A percentile compares a stretch with the other conserved stretches of the same genome.
These are phyloP conservation scores for Mortierella antarctica DNA, from an alignment of 192 early-diverging fungal species.

Conservation along the genomic window DNA sequence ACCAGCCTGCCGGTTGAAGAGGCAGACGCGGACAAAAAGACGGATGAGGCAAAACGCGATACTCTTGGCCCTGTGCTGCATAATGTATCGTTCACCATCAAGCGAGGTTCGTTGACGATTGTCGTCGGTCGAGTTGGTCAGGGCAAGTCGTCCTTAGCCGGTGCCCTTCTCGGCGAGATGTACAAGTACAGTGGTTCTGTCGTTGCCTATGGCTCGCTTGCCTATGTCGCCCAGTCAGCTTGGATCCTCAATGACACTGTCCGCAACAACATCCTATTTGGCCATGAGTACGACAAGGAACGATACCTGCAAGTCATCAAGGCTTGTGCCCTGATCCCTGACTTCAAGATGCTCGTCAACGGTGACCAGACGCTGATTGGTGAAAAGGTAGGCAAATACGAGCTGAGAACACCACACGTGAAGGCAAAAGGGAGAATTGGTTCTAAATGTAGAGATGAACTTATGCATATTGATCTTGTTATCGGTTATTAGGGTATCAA, in stretches of 20 bases:
- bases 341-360: conserved; percentile 82
- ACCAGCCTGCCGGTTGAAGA: conserved; percentile 1
- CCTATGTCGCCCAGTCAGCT: conserved; percentile 64
- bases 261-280: conserved; percentile 93
- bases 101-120: conserved; percentile 52
- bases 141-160: conserved; percentile 62
- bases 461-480: no score
- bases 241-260: conserved; percentile 96
- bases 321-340: conserved; percentile 83
- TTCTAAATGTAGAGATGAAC: no score
- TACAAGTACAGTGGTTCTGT: conserved; percentile 28
- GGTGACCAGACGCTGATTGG: conserved; percentile 93
- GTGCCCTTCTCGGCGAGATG: conserved; percentile 63
- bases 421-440: no score
- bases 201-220: conserved; percentile 13
- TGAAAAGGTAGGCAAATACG: conserved; percentile 60
- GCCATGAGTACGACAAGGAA: conserved; percentile 70
- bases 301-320: conserved; percentile 68
- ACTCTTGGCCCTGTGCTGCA: conserved; percentile 29
- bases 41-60: background rate
- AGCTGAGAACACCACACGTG: background rate
- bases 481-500: conserved; percentile 72
- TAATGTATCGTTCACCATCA: conserved; percentile 47
- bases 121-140: conserved; percentile 62
- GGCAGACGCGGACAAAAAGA: background rate